Base-by-base conservation (phyloP, 169 alveolate genomes). In the Besnoitia besnoiti region DNA sequence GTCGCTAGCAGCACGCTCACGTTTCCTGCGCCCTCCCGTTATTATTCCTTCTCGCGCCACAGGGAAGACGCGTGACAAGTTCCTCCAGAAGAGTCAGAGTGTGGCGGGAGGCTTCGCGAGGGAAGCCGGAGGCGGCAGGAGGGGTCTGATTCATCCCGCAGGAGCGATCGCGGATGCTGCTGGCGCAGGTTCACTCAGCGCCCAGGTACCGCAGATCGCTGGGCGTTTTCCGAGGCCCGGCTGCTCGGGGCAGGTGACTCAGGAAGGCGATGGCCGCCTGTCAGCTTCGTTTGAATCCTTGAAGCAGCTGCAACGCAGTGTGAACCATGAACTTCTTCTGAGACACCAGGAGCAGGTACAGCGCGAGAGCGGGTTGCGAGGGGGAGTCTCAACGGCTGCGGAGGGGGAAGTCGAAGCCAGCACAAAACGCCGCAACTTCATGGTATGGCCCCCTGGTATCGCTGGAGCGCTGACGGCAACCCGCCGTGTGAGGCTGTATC, bases 291-390 rank as follows among this genome's bases (percentile, higher is more conserved):
- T 55, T 5, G 67, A 55, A 55, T 21, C 44, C 12, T 42, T 33
- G 80, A 35, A 67, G 44, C 80, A 67, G 80, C 80, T 67, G 46
- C 80, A 67, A 42, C 80, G n/a, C 46, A 67, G 80, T 30, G 47
- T 33, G 80, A 30, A 67, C 12, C 80, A 67, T 37, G 47, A 67
- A 35, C 14, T 33, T 30, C 80, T 67, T 67, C n/a, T 30, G 44
- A 1, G 44, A 35, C 80, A 67, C 10, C 46, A 67, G 80, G 80
- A 67, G n/a, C 46, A n/a, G 21, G 40, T 33, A n/a, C 42, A 42
- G 10, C 39, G 10, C 19, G 47, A 67, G 35, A 5, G 5, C 10
- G 44, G 42, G 80, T 67, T 42, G 14, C n/a, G 24, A 35, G 12
- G 44, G 39, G 12, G n/a, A n/a, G 47, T 7, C 12, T 2, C 10